Base-by-base conservation (phyloP, 2,329 filamentous ascomycete genomes). In the Gaeumannomyces sp. region DNA sequence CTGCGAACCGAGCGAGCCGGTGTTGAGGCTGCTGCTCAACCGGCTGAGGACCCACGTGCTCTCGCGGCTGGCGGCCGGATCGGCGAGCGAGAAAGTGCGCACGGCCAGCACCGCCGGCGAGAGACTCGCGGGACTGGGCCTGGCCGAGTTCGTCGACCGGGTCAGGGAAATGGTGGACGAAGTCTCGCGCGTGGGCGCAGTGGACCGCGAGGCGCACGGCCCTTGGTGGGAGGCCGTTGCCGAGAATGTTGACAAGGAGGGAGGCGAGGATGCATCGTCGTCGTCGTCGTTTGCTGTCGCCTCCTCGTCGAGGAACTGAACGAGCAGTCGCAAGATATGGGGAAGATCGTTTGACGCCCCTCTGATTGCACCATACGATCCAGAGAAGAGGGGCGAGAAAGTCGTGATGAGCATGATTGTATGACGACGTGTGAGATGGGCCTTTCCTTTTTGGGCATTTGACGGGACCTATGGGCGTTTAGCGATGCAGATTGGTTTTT, bases 131-230 rank as follows among this genome's bases (percentile, higher is more conserved):
- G 82, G 83, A 2, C 81, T 90, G 25, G 90, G 90, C 0, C 76
- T 93, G 65, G 87, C 87, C 0, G 90, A 93, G 75, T 93, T 93
- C 72, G 87, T 89, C 22, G 83, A 85, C 33, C 85, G 83, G 66
- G 86, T 93, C 19, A 81, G 88, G 38, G 85, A 86, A 61, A 88
- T 93, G 69, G 86, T 90, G 10, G 89, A 91, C 45, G 81, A 88
- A 71, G 76, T 93, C 66, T 82, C 84, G 58, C 83, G 83, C 72
- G 82, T 92, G 4, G 86, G 87, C 19, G 78, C 78, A 5, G 86
- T 92, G 6, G 90, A 93, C 72, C 82, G 87, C 67, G 86, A 85
- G 67, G 83, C 85, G 10, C 90, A 92, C 74, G 85, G 85, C 16
- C 72, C 77, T 59, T 92, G 89, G 88, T 93, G 91, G 80, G 89